These are phyloP conservation scores for Lodderomyces metapsilosis DNA, from an alignment of 1,139 yeast genomes.

Conservation along the genomic window DNA sequence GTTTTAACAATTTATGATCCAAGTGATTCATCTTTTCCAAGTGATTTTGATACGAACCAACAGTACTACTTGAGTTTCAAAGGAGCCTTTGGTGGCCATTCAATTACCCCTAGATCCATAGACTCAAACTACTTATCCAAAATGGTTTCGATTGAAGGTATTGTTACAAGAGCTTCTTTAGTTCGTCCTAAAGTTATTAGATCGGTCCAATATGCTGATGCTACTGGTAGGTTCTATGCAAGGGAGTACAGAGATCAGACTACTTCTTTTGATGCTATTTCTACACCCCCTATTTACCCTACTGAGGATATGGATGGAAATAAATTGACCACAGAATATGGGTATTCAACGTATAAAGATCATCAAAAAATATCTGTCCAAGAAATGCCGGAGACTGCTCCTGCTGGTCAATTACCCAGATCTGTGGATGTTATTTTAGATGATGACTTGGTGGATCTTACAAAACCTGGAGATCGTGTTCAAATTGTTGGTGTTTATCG, in stretches of 20 bases:
- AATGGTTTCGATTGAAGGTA: conserved; percentile 89
- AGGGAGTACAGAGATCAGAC: conserved; percentile 94
- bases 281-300: conserved; percentile 88
- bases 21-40: conserved; percentile 42
- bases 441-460: conserved; percentile 88
- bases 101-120: conserved; percentile 85
- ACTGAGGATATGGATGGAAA: conserved; percentile 92
- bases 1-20: conserved; percentile 68
- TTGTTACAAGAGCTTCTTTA: conserved; percentile 88
- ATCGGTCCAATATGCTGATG: conserved; percentile 92
- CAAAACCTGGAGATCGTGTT: conserved; percentile 95
- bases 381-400: conserved; percentile 98
- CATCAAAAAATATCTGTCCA: conserved; percentile 93
- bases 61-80: conserved; percentile 77
- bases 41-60: conserved; percentile 57
- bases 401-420: conserved; percentile 96
- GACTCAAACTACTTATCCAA: conserved; percentile 74
- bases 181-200: conserved; percentile 90
- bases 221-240: conserved; percentile 79
- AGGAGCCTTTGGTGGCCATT: conserved; percentile 90
- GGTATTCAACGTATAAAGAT: conserved; percentile 88
- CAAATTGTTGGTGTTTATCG: conserved; percentile 94
- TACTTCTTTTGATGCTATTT: conserved; percentile 80
- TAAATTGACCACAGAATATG: conserved; percentile 86
- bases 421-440: conserved; percentile 88